A percentile compares a stretch with the other conserved stretches of the same genome.
phyloP scores from a whole-genome alignment of 257 asterid genomes.

The Phtheirospermum japonicum region DNA sequence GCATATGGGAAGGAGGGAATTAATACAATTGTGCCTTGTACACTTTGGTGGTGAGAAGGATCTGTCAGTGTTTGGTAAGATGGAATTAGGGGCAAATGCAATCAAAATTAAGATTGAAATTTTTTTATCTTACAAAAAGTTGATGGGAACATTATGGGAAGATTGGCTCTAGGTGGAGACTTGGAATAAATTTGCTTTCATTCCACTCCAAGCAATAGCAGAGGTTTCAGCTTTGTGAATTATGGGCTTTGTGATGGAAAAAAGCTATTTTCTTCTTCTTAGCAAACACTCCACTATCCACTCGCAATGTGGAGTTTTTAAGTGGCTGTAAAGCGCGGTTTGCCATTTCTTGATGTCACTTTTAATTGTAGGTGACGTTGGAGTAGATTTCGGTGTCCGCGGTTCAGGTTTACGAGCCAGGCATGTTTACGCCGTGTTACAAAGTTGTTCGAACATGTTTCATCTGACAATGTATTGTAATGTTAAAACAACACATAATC shows the following conservation, averaged over 20 bases:
- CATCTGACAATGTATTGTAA: too few species aligned
- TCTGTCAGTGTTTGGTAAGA: conserved; percentile 43
- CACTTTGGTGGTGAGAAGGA: conserved; percentile 38
- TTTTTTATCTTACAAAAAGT: conserved; percentile 29
- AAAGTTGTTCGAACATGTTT: too few species aligned
- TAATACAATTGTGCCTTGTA: conserved; percentile 22
- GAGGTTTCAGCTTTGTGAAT: conserved; percentile 28
- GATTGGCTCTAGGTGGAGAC: conserved; percentile 31
- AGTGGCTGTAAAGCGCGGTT: not conserved
- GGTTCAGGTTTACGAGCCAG: not conserved
- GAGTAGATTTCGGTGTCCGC: not conserved
- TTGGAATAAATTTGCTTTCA: conserved; percentile 41
- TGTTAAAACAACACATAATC: too few species aligned
- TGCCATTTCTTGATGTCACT: not conserved
- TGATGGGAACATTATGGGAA: conserved; percentile 29
- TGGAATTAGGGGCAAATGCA: conserved; percentile 32
- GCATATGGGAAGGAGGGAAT: conserved; percentile 23
- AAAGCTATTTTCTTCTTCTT: conserved; percentile 26
- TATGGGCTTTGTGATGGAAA: conserved; percentile 29
- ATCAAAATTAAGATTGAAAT: conserved; percentile 32
- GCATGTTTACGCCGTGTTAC: too few species aligned
- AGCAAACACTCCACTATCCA: conserved; percentile 6
- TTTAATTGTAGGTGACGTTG: not conserved
- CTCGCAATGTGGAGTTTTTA: not conserved
- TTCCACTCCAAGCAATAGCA: conserved; percentile 50